Base-by-base conservation (phyloP, 1,139 yeast species). In the Kurtzmaniella natalensis region DNA sequence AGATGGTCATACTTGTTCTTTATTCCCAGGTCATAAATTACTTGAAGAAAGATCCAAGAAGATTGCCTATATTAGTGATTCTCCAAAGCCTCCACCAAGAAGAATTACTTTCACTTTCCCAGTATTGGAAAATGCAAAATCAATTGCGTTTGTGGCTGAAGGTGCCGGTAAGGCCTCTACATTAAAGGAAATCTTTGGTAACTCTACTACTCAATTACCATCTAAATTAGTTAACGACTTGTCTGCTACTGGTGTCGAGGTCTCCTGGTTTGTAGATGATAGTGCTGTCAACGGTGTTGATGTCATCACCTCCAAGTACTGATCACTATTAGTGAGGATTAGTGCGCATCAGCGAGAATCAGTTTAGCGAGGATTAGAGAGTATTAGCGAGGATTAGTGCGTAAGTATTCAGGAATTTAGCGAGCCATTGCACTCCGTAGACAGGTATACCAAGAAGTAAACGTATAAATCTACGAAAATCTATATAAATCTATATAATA, bases 91-190 rank as follows among this genome's bases (percentile, higher is more conserved):
- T 16, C 89, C 89, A 21, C 83, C 87, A 53, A 70, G 83, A 59
- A 73, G 89, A 61, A 78, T 81, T 52, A 79, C 87, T 7, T 62
- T 81, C 49, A 81, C 88, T 6, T 74, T 78, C 58, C 83, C 83
- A 4, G 76, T 77, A 3, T 68, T 81, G 48, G 69, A 64, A 40
- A 61, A 57, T 20, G 81, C 83, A 14, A 53, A 61, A 14, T 55
- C 73, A 31, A 75, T 88, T 47, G 82, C 87, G 1, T 88, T 87
- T 61, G 92, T 87, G 32, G 95, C 95, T 13, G 92, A 86, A 55
- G 96, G 96, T 38, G 81, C 81, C 13, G 83, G 85, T 25, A 88
- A 88, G 60, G 85, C 87, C n/a, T 70, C 77, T 0, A 70, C 83
- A 29, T 65, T 89, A 57, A 74, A 75, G 50, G 72, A 81, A 43